Evolutionary conservation across 148 eudicot species (phyloP).

Genomic region (Heliamphora exappendiculata): DNA sequence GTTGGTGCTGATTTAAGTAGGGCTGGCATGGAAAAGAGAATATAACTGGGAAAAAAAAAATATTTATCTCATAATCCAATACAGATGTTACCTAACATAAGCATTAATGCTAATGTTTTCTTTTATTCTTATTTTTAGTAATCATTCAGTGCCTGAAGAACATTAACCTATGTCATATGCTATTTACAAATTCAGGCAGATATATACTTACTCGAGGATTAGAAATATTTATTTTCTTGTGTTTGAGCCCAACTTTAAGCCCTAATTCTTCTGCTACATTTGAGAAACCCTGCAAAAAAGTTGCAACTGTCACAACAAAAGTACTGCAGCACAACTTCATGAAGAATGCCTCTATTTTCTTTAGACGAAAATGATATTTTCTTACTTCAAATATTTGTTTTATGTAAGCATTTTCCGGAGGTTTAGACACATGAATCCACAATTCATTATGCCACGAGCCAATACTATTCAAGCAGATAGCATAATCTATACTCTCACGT

Average conservation of each 20-base stretch:
- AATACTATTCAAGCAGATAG: constrained; percentile 84
- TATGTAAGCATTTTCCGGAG: constrained; percentile 90
- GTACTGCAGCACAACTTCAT: constrained; percentile 6
- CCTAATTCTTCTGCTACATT: constrained; percentile 72
- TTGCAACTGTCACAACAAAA: constrained; percentile 14
- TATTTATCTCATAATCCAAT: background rate
- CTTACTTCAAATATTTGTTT: constrained; percentile 82
- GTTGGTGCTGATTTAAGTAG: background rate
- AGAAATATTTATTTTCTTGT: constrained; percentile 95
- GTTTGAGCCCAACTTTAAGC: constrained; percentile 82
- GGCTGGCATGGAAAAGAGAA: background rate
- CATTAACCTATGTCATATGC: background rate
- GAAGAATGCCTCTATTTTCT: background rate
- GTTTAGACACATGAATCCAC: constrained; percentile 96
- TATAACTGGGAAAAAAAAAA: too few species aligned
- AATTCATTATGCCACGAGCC: constrained; percentile 68
- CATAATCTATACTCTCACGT: constrained; percentile 93
- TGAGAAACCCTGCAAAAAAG: constrained; percentile 66
- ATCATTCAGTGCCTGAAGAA: background rate
- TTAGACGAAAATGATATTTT: background rate
- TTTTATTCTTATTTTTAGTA: background rate
- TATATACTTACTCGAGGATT: constrained; percentile 74
- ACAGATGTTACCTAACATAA: background rate
- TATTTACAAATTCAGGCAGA: constrained; percentile 1
- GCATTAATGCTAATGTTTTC: background rate